phyloP scores from a whole-genome alignment of 768 basidiomycete genomes.

The Lactarius hengduanensis region DNA sequence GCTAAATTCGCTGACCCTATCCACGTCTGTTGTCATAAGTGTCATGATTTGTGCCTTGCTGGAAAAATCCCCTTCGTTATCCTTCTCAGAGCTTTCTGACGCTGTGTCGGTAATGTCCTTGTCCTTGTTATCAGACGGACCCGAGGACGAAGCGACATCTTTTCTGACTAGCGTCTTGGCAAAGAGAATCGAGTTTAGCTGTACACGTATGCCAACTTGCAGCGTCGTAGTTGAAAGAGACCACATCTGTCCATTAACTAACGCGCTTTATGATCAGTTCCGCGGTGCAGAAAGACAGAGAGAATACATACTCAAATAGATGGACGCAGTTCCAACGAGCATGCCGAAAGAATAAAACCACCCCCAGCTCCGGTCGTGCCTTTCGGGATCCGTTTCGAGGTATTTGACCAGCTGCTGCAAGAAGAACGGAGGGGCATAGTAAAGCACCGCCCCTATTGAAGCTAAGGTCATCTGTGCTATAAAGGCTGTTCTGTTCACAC shows the following conservation, averaged over 20 bases:
- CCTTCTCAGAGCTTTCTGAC: constrained; percentile 46
- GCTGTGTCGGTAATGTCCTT: constrained; percentile 23
- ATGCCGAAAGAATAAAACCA: constrained; percentile 64
- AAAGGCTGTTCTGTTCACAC: constrained; percentile 50
- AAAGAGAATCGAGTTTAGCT: constrained; percentile 82
- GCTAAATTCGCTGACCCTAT: constrained; percentile 81
- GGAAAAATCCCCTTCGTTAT: constrained; percentile 48
- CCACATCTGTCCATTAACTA: constrained; percentile 71
- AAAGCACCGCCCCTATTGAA: constrained; percentile 55
- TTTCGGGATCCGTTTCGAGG: constrained; percentile 58
- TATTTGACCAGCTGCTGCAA: constrained; percentile 59
- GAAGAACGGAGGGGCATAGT: constrained; percentile 63
- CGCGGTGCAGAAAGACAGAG: neutral
- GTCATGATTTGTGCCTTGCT: constrained; percentile 86
- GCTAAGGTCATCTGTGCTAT: constrained; percentile 49
- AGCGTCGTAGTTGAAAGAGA: constrained; percentile 64
- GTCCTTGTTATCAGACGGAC: constrained; percentile 32
- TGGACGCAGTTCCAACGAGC: constrained; percentile 45
- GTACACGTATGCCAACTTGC: constrained; percentile 67
- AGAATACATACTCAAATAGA: constrained; percentile 43
- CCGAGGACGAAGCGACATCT: constrained; percentile 69
- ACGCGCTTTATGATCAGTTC: constrained; percentile 19
- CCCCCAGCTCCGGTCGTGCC: constrained; percentile 64
- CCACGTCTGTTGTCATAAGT: constrained; percentile 93
- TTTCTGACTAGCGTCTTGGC: constrained; percentile 85